These are phyloP conservation scores for Solanum raphanifolium DNA, from an alignment of 257 asterid genomes.

Conservation along the genomic window DNA sequence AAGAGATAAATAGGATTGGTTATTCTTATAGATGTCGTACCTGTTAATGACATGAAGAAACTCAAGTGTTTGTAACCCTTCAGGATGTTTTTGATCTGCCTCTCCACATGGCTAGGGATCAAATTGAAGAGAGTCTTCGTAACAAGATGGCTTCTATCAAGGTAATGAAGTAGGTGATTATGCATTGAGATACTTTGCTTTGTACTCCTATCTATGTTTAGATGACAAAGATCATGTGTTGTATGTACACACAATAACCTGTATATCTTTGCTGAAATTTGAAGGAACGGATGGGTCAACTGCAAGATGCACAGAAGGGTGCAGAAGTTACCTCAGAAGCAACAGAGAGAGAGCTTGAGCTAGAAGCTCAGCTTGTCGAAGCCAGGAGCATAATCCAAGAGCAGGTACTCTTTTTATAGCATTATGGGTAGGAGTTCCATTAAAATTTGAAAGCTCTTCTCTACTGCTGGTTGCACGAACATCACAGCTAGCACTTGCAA, in stretches of 20 bases:
- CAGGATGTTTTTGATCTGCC: conserved; percentile 92
- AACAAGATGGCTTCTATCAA: conserved; percentile 77
- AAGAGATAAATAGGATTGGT: background rate
- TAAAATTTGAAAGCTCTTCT: background rate
- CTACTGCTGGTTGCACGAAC: background rate
- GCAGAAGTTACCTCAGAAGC: conserved; percentile 82
- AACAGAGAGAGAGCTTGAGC: conserved; percentile 96
- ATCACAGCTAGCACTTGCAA: background rate
- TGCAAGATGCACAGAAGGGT: conserved; percentile 82
- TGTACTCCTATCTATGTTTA: background rate
- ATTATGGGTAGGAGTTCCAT: background rate
- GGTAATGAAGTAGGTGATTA: conserved; percentile 26
- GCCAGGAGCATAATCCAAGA: conserved; percentile 98
- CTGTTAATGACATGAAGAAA: conserved; percentile 6
- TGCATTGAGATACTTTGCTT: background rate
- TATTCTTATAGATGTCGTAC: conserved; percentile 4
- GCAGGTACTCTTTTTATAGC: conserved; percentile 46
- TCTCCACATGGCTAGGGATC: conserved; percentile 88
- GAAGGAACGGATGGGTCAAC: conserved; percentile 94
- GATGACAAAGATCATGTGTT: background rate
- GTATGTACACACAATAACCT: background rate
- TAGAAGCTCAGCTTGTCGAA: conserved; percentile 99
- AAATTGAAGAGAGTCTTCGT: conserved; percentile 80
- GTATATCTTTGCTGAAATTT: conserved; percentile 3
- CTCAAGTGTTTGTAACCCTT: background rate